These are phyloP conservation scores for Xylariaceae sp. DNA, from an alignment of 2,329 filamentous ascomycete genomes.

Conservation along the genomic window DNA sequence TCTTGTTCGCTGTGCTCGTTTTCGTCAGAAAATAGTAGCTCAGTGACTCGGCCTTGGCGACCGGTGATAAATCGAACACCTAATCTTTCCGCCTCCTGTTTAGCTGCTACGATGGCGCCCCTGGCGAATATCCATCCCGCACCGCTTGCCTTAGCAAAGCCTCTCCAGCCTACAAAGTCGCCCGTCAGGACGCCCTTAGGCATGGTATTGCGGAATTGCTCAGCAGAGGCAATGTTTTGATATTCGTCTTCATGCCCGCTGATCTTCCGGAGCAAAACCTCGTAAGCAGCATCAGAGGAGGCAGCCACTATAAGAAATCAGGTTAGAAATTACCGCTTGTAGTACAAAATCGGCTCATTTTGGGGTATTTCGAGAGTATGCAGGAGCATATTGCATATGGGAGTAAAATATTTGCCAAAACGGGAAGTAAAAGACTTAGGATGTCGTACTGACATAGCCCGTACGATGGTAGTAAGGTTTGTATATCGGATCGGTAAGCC, in stretches of 20 bases:
- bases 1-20: neutral
- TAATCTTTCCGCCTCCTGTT: conserved; percentile 51
- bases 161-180: conserved; percentile 57
- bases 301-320: too few relatives aligned
- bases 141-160: conserved; percentile 51
- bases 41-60: conserved; percentile 45
- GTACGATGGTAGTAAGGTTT: conserved; percentile 53
- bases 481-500: conserved; percentile 52
- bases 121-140: conserved; percentile 62
- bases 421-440: too few relatives aligned
- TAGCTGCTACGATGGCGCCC: conserved; percentile 54
- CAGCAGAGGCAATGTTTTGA: conserved; percentile 46
- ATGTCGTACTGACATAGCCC: conserved; percentile 54
- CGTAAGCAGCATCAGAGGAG: conserved; percentile 29
- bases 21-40: conserved; percentile 46
- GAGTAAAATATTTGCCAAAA: too few relatives aligned
- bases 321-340: too few relatives aligned
- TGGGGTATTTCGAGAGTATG: too few relatives aligned
- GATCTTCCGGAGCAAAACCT: conserved; percentile 27
- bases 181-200: conserved; percentile 58
- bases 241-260: conserved; percentile 31
- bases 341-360: too few relatives aligned
- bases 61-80: conserved; percentile 57
- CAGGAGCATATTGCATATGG: too few relatives aligned
- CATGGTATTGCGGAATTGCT: conserved; percentile 58